Evolutionary conservation across 129 eudicot species (phyloP), one percentile per base, ranked within the genome.

Genomic region (Flaveria ramosissima): DNA sequence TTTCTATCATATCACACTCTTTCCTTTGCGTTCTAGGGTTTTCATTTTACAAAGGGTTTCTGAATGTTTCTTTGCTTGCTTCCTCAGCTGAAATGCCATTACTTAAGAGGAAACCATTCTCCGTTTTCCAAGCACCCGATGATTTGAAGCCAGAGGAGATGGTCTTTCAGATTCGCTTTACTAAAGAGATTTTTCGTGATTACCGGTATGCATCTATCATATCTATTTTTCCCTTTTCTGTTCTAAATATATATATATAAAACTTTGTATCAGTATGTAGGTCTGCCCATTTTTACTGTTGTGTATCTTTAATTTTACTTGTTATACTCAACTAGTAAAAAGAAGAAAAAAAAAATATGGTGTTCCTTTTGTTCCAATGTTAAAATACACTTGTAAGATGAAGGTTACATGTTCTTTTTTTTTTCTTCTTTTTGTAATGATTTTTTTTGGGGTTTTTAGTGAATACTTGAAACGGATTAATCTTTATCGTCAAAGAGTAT

Each of bases 141-240:
- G 97, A 91, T 81, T 83, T 94, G 84, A 85, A 87, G 65, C 93
- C 97, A 39, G 78, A 88, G 1, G 92, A 91, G 84, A 86, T 78
- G 41, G 90, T 94, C 14, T 94, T 87, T 72, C 98, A 91, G 82
- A 83, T 94, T 52, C 92, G 96, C 4, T 89, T 94, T 67, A 89
- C 98, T 0, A 89, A 94, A 81, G 98, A 94, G 86, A 94, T 94
- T 69, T 87, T 91, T 82, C 89, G 91, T 23, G 92, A 85, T 80
- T 94, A 91, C 77, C 62, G 87, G 98, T 92, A 86, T 61, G 30
- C 55, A 27, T 27, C 65, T 21, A 45, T 7, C 53, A 48, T 4
- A 48, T 14, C 2, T 48, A 2, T 43, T 43, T 32, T 32, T 4
- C 6, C 39, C 39, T 32, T 5, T 1, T 32, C 39, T 2, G 1